phyloP scores from a whole-genome alignment of 768 basidiomycete species.

The Boletus insuetus region DNA sequence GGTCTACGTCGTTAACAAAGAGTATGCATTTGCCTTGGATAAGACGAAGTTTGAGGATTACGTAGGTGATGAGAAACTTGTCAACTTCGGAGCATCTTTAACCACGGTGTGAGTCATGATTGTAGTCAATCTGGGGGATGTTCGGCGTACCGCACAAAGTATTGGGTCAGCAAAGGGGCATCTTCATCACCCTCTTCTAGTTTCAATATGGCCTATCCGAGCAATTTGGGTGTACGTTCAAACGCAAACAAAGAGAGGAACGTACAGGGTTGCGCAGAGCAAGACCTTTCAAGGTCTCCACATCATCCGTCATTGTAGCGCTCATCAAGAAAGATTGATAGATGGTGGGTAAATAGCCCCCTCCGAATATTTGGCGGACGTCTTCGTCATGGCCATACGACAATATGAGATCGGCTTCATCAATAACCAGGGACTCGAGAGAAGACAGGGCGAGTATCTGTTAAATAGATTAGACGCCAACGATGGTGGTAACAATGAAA shows the following conservation, averaged over 20 bases:
- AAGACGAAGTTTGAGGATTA: conserved; percentile 93
- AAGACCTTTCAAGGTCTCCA: conserved; percentile 86
- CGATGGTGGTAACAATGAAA: not conserved
- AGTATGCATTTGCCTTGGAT: conserved; percentile 95
- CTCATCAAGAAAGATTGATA: conserved; percentile 96
- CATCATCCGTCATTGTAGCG: conserved; percentile 96
- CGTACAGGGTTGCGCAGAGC: conserved; percentile 83
- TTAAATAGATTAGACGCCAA: conserved; percentile 1
- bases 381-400: conserved; percentile 97
- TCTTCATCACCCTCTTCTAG: conserved; percentile 88
- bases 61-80: conserved; percentile 95
- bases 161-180: conserved; percentile 78
- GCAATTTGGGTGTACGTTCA: not conserved
- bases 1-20: conserved; percentile 95
- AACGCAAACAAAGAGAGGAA: conserved; percentile 3
- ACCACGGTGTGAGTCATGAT: not conserved
- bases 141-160: conserved; percentile 65
- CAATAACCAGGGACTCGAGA: conserved; percentile 87
- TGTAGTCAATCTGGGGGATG: not conserved
- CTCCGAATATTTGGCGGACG: conserved; percentile 67
- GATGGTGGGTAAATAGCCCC: conserved; percentile 71
- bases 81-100: conserved; percentile 86
- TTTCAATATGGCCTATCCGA: conserved; percentile 72
- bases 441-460: conserved; percentile 63
- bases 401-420: conserved; percentile 95